These are phyloP conservation scores for Vitis cinerea DNA, from an alignment of 164 flowering plant genomes.

Conservation along the genomic window DNA sequence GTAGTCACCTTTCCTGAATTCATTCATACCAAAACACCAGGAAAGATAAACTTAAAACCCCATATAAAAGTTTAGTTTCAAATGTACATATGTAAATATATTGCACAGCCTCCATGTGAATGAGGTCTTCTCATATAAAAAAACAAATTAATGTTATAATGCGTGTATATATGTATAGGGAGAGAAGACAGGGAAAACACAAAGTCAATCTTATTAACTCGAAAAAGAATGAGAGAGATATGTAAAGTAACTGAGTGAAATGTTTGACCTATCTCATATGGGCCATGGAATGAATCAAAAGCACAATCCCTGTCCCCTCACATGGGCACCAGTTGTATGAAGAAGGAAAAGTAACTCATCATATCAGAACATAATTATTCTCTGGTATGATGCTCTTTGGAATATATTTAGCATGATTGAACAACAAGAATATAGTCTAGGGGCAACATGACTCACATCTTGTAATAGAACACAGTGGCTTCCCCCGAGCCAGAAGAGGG, in stretches of 20 bases:
- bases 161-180: not conserved
- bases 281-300: not conserved
- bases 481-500: slow-evolving; percentile 71
- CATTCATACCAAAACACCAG: not conserved
- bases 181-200: not conserved
- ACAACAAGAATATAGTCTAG: not conserved
- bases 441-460: slow-evolving; percentile 58
- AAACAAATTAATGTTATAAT: not conserved
- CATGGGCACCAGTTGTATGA: slow-evolving; percentile 2
- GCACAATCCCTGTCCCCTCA: not conserved
- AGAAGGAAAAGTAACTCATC: not conserved
- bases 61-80: no score
- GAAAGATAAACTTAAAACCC: not conserved
- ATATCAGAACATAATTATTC: slow-evolving; percentile 5
- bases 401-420: not conserved
- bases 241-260: not conserved
- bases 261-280: not conserved
- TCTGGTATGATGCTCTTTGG: not conserved
- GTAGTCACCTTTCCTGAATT: slow-evolving; percentile 81
- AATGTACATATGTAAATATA: no score
- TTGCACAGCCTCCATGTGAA: no score
- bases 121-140: not conserved
- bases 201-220: not conserved
- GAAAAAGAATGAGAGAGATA: no score
- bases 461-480: slow-evolving; percentile 84